A percentile compares a stretch with the other conserved stretches of the same genome.
These are phyloP conservation scores for Rostrohypoxylon terebratum DNA, from an alignment of 495 filamentous ascomycete species.

Conservation along the genomic window DNA sequence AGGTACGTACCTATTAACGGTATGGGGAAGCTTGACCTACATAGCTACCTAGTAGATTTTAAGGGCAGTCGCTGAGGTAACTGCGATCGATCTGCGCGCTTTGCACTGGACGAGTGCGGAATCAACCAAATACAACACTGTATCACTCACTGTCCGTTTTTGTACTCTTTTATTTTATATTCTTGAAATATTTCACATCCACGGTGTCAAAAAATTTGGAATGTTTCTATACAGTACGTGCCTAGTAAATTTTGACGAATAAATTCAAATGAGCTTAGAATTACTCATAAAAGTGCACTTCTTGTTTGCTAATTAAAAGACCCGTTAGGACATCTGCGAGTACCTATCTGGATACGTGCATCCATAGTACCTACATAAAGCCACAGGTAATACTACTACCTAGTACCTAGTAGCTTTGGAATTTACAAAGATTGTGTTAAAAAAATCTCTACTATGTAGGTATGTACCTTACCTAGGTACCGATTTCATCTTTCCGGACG, in stretches of 20 bases:
- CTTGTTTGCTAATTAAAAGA: not conserved
- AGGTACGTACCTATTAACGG: not conserved
- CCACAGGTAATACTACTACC: no score
- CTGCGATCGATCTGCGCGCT: constrained; percentile 22
- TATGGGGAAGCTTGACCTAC: constrained; percentile 26
- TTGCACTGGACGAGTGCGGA: constrained; percentile 12
- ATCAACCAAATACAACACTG: not conserved
- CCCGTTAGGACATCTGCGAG: no score
- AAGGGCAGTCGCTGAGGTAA: constrained; percentile 11
- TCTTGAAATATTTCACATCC: not conserved
- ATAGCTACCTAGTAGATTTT: not conserved
- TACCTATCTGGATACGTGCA: not conserved
- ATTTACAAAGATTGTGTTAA: constrained; percentile 1
- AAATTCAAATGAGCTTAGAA: not conserved
- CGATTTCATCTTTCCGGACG: not conserved
- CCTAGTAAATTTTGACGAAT: not conserved
- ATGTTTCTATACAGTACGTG: not conserved
- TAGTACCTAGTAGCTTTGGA: not conserved
- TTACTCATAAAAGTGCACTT: not conserved
- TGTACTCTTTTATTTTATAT: not conserved
- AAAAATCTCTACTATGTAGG: not conserved
- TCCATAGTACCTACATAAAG: not conserved
- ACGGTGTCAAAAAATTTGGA: not conserved
- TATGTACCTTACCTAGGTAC: no score
- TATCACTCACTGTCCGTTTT: no score